phyloP scores from a whole-genome alignment of 768 basidiomycete species.

The Termitomyces sp. region DNA sequence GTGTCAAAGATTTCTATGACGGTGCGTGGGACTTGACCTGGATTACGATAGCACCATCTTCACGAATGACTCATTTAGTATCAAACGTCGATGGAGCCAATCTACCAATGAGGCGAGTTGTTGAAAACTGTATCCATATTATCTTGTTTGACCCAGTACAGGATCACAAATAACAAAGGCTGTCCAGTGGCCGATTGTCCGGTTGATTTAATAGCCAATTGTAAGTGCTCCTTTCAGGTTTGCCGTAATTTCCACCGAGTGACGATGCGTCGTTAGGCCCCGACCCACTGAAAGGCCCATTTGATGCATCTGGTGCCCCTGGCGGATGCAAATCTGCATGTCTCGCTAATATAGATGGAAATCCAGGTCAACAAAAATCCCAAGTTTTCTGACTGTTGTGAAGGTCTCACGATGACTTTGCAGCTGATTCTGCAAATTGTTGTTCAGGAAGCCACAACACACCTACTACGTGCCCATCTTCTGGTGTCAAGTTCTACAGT shows the following conservation, averaged over 20 bases:
- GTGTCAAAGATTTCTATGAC: constrained; percentile 38
- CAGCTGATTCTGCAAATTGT: constrained; percentile 30
- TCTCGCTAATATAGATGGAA: constrained; percentile 25
- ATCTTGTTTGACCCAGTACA: not conserved
- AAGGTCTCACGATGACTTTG: not conserved
- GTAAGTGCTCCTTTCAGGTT: constrained; percentile 19
- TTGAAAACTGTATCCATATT: not conserved
- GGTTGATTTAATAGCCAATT: constrained; percentile 47
- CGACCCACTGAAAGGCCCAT: constrained; percentile 38
- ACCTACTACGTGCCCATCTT: constrained; percentile 27
- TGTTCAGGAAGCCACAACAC: constrained; percentile 29
- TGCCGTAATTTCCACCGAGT: not conserved
- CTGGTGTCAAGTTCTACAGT: constrained; percentile 21
- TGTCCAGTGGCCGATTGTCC: constrained; percentile 46
- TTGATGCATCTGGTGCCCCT: constrained; percentile 36
- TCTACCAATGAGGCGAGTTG: constrained; percentile 34
- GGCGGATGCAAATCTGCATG: constrained; percentile 56
- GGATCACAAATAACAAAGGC: constrained; percentile 42
- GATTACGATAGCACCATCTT: not conserved
- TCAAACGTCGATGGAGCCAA: constrained; percentile 59
- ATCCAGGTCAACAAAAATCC: constrained; percentile 12
- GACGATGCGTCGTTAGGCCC: constrained; percentile 28
- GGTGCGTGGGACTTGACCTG: constrained; percentile 26
- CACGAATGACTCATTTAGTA: constrained; percentile 23
- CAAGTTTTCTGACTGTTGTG: not conserved